Evolutionary conservation across 2,329 filamentous ascomycete genomes (phyloP).

Genomic region (Penicillium sp.): DNA sequence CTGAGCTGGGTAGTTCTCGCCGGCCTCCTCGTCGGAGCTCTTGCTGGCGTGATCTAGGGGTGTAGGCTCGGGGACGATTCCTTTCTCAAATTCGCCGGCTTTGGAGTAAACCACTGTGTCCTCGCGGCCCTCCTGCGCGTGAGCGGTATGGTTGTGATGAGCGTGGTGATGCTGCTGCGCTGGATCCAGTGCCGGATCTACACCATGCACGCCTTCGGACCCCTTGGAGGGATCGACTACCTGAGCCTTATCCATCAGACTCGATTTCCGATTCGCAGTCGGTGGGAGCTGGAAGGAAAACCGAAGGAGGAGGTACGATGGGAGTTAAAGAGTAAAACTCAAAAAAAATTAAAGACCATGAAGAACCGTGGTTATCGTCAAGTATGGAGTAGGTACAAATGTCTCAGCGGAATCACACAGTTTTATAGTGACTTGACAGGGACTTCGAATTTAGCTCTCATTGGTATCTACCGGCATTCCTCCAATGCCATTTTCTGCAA

Average conservation of each 20-base stretch:
- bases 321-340: not conserved
- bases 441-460: no score
- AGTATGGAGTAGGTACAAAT: not conserved
- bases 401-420: not conserved
- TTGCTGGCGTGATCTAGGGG: constrained; percentile 41
- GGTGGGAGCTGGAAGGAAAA: not conserved
- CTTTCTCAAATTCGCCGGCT: constrained; percentile 42
- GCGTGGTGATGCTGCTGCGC: constrained; percentile 40
- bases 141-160: constrained; percentile 39
- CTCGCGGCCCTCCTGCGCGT: constrained; percentile 35
- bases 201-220: not conserved
- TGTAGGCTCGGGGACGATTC: constrained; percentile 31
- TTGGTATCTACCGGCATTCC: not conserved
- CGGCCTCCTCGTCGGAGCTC: constrained; percentile 42
- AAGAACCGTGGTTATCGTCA: no score
- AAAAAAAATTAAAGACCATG: not conserved
- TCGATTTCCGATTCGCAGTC: not conserved
- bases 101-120: constrained; percentile 51
- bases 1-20: constrained; percentile 29
- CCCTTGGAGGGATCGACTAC: not conserved
- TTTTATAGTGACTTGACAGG: not conserved
- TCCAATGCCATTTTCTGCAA: constrained; percentile 7
- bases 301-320: not conserved
- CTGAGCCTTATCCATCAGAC: not conserved
- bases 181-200: constrained; percentile 38